Evolutionary conservation across 306 rosid species (phyloP), one percentile per base, ranked within the genome.

Genomic region (Vicia sativa): DNA sequence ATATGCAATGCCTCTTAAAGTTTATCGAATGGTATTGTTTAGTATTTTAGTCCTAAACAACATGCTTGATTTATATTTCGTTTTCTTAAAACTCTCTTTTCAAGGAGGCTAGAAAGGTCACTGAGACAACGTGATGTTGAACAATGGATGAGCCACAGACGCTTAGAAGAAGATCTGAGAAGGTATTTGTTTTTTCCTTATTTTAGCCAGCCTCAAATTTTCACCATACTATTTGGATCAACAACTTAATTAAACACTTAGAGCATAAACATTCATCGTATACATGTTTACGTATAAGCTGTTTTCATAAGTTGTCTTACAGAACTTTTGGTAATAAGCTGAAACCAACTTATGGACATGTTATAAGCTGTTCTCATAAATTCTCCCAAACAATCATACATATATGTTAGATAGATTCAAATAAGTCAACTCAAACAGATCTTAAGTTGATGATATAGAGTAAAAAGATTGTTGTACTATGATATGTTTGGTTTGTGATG

Each of bases 121-220:
- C 80, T 77, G 55, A 70, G 76, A 45, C 72, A 18, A 54, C 72
- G 72, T 45, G 80, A 76, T 70, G 76, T 76, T 54, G 80, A 76
- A 61, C 67, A 76, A 35, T 76, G 80, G 80, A 76, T 76, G 80
- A 76, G 76, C 35, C 80, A 70, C 54, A 46, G 80, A 13, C 76
- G 76, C 55, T 23, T 76, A 63, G 67, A 11, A 21, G 55, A 31
- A 5, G 46, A 70, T 23, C 45, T 76, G 16, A 70, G 67, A 70
- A 70, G 76, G 79, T 75, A 68, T 7, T 3, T 1, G 0, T 25
- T 14, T 45, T 45, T 3, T 14, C 0, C 2, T 39, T 39, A 35
- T 35, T 35, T 35, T 35, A 25, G 28, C n/a, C n/a, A n/a, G n/a
- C n/a, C n/a, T n/a, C n/a, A n/a, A n/a, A n/a, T n/a, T n/a, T n/a